A percentile compares a stretch with the other conserved stretches of the same genome.
phyloP scores from a whole-genome alignment of 495 filamentous ascomycete genomes.

The Geopyxis carbonaria region DNA sequence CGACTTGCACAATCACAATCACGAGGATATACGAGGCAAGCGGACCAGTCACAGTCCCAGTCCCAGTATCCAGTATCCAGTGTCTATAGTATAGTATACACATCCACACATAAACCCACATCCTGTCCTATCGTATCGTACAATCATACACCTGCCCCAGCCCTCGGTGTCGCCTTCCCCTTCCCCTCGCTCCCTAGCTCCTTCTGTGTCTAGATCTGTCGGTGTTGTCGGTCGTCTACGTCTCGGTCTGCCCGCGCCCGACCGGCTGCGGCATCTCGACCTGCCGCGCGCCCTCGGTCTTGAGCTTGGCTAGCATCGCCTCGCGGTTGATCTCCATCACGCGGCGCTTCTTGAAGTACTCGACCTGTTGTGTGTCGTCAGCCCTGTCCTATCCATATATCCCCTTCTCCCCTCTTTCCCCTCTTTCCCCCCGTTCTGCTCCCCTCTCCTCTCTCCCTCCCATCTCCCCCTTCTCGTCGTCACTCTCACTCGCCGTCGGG shows the following conservation, averaged over 20 bases:
- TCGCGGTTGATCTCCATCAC: slow-evolving; percentile 82
- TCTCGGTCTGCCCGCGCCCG: slow-evolving; percentile 1
- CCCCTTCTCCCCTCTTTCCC: slow-evolving; percentile 1
- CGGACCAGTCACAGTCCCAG: too few relatives aligned
- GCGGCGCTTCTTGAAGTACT: slow-evolving; percentile 90
- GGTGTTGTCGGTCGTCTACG: too few relatives aligned
- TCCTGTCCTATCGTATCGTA: too few relatives aligned
- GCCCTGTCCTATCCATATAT: neutral
- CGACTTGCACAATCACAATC: too few relatives aligned
- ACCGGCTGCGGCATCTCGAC: slow-evolving; percentile 29
- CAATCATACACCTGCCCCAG: too few relatives aligned
- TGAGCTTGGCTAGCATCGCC: slow-evolving; percentile 56
- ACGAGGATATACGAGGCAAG: too few relatives aligned
- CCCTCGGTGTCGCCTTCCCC: too few relatives aligned
- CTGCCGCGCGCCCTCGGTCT: slow-evolving; percentile 57
- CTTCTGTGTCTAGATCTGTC: too few relatives aligned
- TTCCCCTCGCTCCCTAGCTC: too few relatives aligned
- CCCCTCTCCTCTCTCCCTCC: neutral
- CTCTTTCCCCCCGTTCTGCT: neutral
- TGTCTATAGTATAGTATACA: too few relatives aligned
- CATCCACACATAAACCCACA: too few relatives aligned
- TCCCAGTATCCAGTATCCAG: too few relatives aligned
- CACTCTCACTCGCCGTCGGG: slow-evolving; percentile 18
- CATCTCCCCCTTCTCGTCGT: neutral
- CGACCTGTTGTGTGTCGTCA: slow-evolving; percentile 41